Evolutionary conservation across 306 rosid genomes (phyloP).

Genomic region (Senna siamea): DNA sequence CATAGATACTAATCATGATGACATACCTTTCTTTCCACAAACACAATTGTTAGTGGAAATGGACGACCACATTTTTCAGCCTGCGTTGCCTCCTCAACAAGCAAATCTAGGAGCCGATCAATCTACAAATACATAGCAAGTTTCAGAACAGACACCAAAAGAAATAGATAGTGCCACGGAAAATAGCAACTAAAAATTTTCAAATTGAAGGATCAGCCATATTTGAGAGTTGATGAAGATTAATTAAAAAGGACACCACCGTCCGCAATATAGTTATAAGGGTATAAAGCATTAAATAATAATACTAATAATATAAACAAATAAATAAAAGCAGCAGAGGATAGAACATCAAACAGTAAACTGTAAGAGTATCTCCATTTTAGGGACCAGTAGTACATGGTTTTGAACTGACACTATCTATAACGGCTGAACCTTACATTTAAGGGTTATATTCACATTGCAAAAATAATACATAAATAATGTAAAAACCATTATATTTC

Average conservation of each 20-base stretch:
- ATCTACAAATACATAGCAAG: slow-evolving; percentile 52
- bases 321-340: neutral
- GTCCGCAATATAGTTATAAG: neutral
- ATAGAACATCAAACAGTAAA: slow-evolving; percentile 2
- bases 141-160: slow-evolving; percentile 36
- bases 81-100: slow-evolving; percentile 78
- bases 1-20: slow-evolving; percentile 1
- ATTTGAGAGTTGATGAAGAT: neutral
- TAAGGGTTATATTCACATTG: neutral
- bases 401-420: neutral
- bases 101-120: slow-evolving; percentile 79
- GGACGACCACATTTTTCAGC: slow-evolving; percentile 73
- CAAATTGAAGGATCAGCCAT: slow-evolving; percentile 3
- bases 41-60: slow-evolving; percentile 77
- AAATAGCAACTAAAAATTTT: neutral
- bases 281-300: neutral
- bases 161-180: neutral
- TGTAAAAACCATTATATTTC: neutral
- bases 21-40: slow-evolving; percentile 87
- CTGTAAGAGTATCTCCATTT: neutral
- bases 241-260: neutral
- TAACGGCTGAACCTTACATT: neutral
- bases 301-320: too few relatives aligned
- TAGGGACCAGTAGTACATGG: neutral
- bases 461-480: neutral